Evolutionary conservation across 2,329 filamentous ascomycete genomes (phyloP), one percentile per base, ranked within the genome.

Genomic region (Xylaria sp.): DNA sequence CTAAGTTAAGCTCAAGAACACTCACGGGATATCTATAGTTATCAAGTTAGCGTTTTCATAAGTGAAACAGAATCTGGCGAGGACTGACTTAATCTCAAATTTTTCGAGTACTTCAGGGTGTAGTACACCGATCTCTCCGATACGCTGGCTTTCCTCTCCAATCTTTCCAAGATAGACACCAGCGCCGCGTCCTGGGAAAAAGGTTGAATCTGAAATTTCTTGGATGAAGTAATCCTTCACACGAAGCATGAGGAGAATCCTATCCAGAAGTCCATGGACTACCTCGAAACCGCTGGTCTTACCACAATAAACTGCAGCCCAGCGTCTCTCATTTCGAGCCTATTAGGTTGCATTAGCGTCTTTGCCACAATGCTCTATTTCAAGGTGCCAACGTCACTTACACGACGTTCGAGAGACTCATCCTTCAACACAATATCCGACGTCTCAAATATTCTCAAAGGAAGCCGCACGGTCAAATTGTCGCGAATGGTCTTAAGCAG

Each of bases 221-320:
- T 97, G 91, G 75, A 98, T 96, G 92, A 93, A 98, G 84, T 99
- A 99, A 23, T 72, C 91, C 90, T 75, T 93, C 87, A 55, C 89
- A 78, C 92, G 92, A 70, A 99, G 88, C 95, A 98, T 98, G 70
- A 93, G 84, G 88, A 99, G 91, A 71, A 98, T 84, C 63, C 96
- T 91, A 81, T 99, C 96, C 52, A 99, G 85, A 73, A 99, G 87
- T 67, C 96, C 96, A 82, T 99, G 97, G 2, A 99, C 94, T 72
- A 97, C 86, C 83, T 99, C 96, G 81, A 99, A 99, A 51, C 97
- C 96, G 75, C 91, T 94, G 3, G 90, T 93, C 86, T 96, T 97
- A 78, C 94, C 94, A 82, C 95, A 98, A 88, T 92, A 97, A 1
- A 94, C 94, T 10, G 94, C 96, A n/a, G 93, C 94, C 80, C 97